These are phyloP conservation scores for Darksidea phi DNA, from an alignment of 495 filamentous ascomycete genomes.

Conservation along the genomic window DNA sequence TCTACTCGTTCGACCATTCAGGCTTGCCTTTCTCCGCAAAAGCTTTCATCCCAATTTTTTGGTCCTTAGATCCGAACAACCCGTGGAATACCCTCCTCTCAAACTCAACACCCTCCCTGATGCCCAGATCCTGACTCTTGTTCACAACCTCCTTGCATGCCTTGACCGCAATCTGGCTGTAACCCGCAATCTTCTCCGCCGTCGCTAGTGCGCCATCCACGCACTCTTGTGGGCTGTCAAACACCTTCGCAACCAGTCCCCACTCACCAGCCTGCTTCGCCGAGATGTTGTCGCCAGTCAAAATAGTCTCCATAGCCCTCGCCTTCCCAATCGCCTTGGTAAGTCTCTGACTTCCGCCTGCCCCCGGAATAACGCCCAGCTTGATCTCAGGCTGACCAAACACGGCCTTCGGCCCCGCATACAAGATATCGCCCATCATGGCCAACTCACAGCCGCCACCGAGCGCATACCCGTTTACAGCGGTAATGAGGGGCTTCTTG, in stretches of 20 bases:
- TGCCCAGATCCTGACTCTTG: conserved; percentile 83
- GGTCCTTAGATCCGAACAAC: conserved; percentile 89
- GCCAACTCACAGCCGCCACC: conserved; percentile 96
- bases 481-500: conserved; percentile 90
- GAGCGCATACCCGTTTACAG: conserved; percentile 89
- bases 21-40: conserved; percentile 94
- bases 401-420: conserved; percentile 76
- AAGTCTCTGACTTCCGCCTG: conserved; percentile 86
- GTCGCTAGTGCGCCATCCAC: conserved; percentile 75
- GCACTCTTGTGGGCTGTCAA: conserved; percentile 78
- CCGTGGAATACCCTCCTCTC: conserved; percentile 90
- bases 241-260: conserved; percentile 82
- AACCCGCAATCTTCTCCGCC: conserved; percentile 83
- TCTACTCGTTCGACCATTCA: conserved; percentile 80
- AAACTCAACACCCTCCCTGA: conserved; percentile 90
- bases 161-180: conserved; percentile 74
- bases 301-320: conserved; percentile 88
- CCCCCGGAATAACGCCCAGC: conserved; percentile 87
- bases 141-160: conserved; percentile 98
- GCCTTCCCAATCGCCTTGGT: conserved; percentile 84
- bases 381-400: conserved; percentile 98
- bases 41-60: conserved; percentile 95
- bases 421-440: conserved; percentile 95
- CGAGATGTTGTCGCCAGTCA: conserved; percentile 79
- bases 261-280: conserved; percentile 81